Evolutionary conservation across 768 basidiomycete species (phyloP), one percentile per base, ranked within the genome.

Genomic region (Phylloporus sp.): DNA sequence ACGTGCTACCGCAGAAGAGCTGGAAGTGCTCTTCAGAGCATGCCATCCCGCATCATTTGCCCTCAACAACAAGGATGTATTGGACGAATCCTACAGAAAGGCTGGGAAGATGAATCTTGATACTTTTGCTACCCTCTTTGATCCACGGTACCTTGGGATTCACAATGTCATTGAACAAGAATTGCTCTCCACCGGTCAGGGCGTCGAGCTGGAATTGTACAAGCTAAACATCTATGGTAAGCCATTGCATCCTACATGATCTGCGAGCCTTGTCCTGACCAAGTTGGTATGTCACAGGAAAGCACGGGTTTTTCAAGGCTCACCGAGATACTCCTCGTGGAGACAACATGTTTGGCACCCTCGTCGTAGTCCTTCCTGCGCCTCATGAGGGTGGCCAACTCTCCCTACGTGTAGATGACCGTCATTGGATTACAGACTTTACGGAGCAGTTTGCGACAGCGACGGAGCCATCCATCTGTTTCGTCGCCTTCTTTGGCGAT

Each of bases 241-340:
- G 28, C 32, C 13, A 34, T 15, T 41, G 35, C 51, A 7, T 16
- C 4, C 6, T 11, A 11, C 16, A n/a, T 16, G 10, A 6, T 16
- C 16, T 10, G 16, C 22, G 15, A 22, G 13, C 4, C 32, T 23
- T 29, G 28, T 39, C 27, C 16, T 35, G 15, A 49, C 22, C 6
- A 5, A 36, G 2, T 15, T 12, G n/a, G 11, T 5, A 40, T 24
- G 11, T 22, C 28, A 18, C 29, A 52, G 46, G 42, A 10, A 52
- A 22, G 29, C 78, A 67, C 10, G 71, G 71, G 0, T 80, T 77
- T 58, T 81, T 80, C 70, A 78, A 78, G 55, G 35, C 74, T 1
- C 80, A 80, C 55, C 68, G 73, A 36, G 80, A 80, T 51, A 78
- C 79, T 0, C 75, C 75, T 6, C 72, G 73, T 8, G 58, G 67